Percentiles rank a stretch among this genome's conserved stretches.
phyloP scores from a whole-genome alignment of 306 rosid genomes.

The Luffa aegyptiaca region DNA sequence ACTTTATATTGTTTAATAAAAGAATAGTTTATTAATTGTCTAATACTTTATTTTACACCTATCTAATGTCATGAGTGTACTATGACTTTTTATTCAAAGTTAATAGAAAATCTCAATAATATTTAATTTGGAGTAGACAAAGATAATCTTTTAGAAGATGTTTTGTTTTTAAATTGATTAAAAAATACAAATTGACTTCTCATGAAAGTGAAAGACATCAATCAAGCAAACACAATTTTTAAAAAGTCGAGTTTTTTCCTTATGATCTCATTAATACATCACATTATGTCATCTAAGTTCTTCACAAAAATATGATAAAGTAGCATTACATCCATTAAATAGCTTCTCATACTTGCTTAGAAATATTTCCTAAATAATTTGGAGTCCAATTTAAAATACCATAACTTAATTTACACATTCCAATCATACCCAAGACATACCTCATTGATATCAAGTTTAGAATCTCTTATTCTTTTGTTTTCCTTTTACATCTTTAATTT shows the following conservation, averaged over 20 bases:
- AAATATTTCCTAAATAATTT: background rate
- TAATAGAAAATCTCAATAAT: background rate
- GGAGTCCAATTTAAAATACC: background rate
- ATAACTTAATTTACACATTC: background rate
- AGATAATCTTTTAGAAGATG: background rate
- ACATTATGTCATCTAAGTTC: background rate
- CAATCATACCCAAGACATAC: background rate
- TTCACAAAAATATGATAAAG: background rate
- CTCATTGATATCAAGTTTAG: background rate
- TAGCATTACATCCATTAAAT: background rate
- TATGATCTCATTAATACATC: background rate
- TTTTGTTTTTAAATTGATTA: background rate
- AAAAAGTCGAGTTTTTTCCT: background rate
- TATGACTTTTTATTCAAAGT: background rate
- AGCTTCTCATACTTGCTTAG: background rate
- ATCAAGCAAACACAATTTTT: background rate
- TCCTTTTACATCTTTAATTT: too few species aligned
- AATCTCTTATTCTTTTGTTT: background rate
- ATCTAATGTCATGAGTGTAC: background rate
- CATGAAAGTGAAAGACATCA: background rate
- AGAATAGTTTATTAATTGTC: background rate
- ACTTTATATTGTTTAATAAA: background rate
- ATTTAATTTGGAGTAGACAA: background rate
- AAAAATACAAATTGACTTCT: background rate
- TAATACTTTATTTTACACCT: background rate